A percentile compares a stretch with the other conserved stretches of the same genome.
These are phyloP conservation scores for Parastagonospora avenae DNA, from an alignment of 2,329 filamentous ascomycete species.

Conservation along the genomic window DNA sequence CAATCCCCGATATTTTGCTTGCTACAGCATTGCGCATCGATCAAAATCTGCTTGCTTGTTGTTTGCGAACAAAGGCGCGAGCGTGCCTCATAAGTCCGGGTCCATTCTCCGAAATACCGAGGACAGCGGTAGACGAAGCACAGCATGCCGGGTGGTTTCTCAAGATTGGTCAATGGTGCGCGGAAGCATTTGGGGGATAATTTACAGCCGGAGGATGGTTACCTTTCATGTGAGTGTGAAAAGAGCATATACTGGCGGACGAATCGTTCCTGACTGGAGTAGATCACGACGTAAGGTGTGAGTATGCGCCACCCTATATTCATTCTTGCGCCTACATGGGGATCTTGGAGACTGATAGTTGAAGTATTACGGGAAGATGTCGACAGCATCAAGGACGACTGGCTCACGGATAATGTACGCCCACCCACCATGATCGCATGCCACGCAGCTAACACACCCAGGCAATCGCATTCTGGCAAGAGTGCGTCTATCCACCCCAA, in stretches of 20 bases:
- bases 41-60: not conserved
- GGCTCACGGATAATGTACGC: constrained; percentile 90
- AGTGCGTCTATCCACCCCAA: constrained; percentile 58
- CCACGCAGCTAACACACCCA: constrained; percentile 43
- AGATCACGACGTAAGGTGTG: constrained; percentile 71
- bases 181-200: constrained; percentile 35
- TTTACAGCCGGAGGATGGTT: constrained; percentile 66
- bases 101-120: not conserved
- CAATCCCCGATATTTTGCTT: not conserved
- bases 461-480: constrained; percentile 98
- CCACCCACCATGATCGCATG: not conserved
- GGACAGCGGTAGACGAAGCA: not conserved
- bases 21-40: not conserved
- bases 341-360: constrained; percentile 20
- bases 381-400: constrained; percentile 85
- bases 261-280: constrained; percentile 25
- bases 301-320: constrained; percentile 40
- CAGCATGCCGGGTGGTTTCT: constrained; percentile 27
- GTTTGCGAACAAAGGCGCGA: not conserved
- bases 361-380: constrained; percentile 88
- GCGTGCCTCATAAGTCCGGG: too few species aligned
- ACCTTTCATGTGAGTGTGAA: constrained; percentile 68
- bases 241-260: not conserved
- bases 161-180: constrained; percentile 32
- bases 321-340: constrained; percentile 3